Percentiles rank a stretch among this genome's conserved stretches.
phyloP scores from a whole-genome alignment of 768 basidiomycete species.

The Pleurotus cornucopiae region DNA sequence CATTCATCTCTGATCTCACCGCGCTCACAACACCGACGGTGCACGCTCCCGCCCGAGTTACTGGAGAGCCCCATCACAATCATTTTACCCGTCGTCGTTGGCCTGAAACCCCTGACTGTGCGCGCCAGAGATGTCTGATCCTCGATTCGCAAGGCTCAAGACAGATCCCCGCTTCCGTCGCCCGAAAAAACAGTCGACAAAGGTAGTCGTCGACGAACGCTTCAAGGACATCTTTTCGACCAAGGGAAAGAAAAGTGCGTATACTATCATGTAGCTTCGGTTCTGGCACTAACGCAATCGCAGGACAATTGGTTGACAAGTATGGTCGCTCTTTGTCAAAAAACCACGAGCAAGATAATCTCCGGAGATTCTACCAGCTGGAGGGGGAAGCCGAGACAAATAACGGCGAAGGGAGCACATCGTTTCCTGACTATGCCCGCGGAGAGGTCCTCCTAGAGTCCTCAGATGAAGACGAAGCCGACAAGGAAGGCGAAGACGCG shows the following conservation, averaged over 20 bases:
- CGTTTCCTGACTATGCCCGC: slow-evolving; percentile 78
- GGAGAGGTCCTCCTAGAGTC: slow-evolving; percentile 87
- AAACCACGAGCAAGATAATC: slow-evolving; percentile 69
- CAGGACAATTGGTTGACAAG: slow-evolving; percentile 73
- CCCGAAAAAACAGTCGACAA: slow-evolving; percentile 73
- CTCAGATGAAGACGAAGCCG: slow-evolving; percentile 70
- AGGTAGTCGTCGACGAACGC: slow-evolving; percentile 87
- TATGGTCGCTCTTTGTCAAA: slow-evolving; percentile 73
- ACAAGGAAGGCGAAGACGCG: slow-evolving; percentile 34
- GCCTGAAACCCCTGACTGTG: too few species aligned
- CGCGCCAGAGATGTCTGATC: slow-evolving; percentile 56
- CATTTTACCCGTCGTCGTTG: not conserved
- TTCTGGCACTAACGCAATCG: not conserved
- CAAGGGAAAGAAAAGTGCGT: slow-evolving; percentile 28
- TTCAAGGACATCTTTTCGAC: slow-evolving; percentile 75
- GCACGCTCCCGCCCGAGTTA: slow-evolving; percentile 11
- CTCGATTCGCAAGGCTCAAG: slow-evolving; percentile 83
- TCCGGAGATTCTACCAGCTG: slow-evolving; percentile 79
- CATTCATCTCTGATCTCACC: too few species aligned
- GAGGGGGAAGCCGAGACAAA: slow-evolving; percentile 38
- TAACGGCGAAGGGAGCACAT: slow-evolving; percentile 23
- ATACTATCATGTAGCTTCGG: not conserved
- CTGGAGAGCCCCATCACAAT: not conserved
- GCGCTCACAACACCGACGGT: too few species aligned
- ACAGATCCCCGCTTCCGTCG: slow-evolving; percentile 92